Evolutionary conservation across 1,139 yeast species (phyloP).

Genomic region (Scheffersomyces insectosa): DNA sequence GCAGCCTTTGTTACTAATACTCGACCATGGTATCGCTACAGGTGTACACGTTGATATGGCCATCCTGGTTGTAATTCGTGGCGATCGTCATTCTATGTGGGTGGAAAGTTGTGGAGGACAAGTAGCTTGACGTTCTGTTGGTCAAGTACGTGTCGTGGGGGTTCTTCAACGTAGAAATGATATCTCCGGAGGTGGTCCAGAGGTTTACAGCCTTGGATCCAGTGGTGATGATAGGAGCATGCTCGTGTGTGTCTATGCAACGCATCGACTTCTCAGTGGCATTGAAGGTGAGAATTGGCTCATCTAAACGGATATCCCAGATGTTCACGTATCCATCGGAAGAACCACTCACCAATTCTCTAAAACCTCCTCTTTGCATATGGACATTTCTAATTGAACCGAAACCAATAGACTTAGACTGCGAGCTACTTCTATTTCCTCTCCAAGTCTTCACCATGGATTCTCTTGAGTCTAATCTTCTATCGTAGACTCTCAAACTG

Average conservation of each 20-base stretch:
- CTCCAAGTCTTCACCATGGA: constrained; percentile 85
- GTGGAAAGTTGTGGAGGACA: constrained; percentile 74
- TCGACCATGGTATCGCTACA: constrained; percentile 44
- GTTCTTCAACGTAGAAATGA: constrained; percentile 62
- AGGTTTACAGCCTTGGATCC: constrained; percentile 81
- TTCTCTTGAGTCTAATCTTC: constrained; percentile 81
- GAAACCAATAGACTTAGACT: constrained; percentile 28
- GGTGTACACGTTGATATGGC: constrained; percentile 64
- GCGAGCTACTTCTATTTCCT: constrained; percentile 14
- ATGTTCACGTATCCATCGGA: constrained; percentile 79
- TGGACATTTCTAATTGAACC: constrained; percentile 79
- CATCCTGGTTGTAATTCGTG: constrained; percentile 78
- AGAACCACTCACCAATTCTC: constrained; percentile 86
- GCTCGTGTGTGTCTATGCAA: constrained; percentile 85
- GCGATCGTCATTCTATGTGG: constrained; percentile 97
- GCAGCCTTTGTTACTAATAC: constrained; percentile 18
- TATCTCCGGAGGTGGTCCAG: constrained; percentile 85
- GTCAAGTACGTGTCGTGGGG: constrained; percentile 48
- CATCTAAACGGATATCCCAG: constrained; percentile 84
- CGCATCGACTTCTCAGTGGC: constrained; percentile 66
- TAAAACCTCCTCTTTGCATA: constrained; percentile 94
- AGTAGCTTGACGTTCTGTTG: constrained; percentile 50
- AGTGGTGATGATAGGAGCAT: constrained; percentile 89
- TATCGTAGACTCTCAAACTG: constrained; percentile 83
- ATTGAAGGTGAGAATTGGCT: constrained; percentile 67